phyloP scores from a whole-genome alignment of 2,329 filamentous ascomycete genomes.

The Alternaria solani region DNA sequence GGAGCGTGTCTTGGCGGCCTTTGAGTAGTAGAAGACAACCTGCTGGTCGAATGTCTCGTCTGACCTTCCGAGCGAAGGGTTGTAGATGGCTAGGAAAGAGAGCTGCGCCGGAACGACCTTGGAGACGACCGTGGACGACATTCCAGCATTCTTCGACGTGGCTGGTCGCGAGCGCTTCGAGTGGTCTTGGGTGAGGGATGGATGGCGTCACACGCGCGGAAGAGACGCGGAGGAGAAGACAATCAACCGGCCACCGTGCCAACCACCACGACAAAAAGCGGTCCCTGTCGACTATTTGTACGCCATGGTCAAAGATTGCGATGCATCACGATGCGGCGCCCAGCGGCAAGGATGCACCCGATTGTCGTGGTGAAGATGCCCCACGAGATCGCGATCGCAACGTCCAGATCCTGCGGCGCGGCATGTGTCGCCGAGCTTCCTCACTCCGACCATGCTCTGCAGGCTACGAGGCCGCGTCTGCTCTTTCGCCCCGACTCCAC shows the following conservation, averaged over 20 bases:
- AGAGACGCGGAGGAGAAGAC: slow-evolving; percentile 4
- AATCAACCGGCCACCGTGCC: slow-evolving; percentile 3
- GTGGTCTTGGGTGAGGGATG: slow-evolving; percentile 3
- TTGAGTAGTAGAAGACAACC: slow-evolving; percentile 90
- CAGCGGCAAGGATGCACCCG: slow-evolving; percentile 5
- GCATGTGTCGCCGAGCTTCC: slow-evolving; percentile 12
- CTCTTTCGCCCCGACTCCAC: slow-evolving; percentile 19
- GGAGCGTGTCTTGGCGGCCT: slow-evolving; percentile 40
- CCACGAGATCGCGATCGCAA: slow-evolving; percentile 18
- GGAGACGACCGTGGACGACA: slow-evolving; percentile 38
- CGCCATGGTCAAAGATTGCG: slow-evolving; percentile 2
- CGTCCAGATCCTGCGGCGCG: slow-evolving; percentile 8
- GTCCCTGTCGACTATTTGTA: slow-evolving; percentile 13
- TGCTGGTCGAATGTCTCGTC: slow-evolving; percentile 80
- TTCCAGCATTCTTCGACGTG: slow-evolving; percentile 17
- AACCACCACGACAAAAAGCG: slow-evolving; percentile 4
- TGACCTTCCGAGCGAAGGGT: slow-evolving; percentile 77
- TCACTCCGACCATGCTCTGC: slow-evolving; percentile 20
- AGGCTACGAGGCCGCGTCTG: slow-evolving; percentile 33
- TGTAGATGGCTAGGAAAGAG: slow-evolving; percentile 93
- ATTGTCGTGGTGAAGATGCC: slow-evolving; percentile 16
- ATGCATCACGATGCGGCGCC: slow-evolving; percentile 8
- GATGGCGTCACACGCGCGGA: slow-evolving; percentile 15
- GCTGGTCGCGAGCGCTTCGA: slow-evolving; percentile 12
- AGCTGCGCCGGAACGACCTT: slow-evolving; percentile 78